These are phyloP conservation scores for Microthlaspi erraticum DNA, from an alignment of 345 rosid species.

Conservation along the genomic window DNA sequence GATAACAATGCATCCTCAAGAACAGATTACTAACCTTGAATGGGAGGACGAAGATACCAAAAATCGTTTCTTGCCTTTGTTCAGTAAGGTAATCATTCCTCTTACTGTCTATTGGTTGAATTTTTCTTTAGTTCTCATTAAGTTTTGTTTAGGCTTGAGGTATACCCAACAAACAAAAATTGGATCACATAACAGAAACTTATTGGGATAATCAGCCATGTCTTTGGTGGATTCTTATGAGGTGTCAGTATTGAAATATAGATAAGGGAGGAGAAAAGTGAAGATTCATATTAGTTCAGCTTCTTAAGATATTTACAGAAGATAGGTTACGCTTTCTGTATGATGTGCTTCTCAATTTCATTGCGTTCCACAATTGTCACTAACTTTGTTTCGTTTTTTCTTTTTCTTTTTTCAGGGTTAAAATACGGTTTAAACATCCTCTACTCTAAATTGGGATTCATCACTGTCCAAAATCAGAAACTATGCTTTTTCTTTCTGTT, in stretches of 20 bases:
- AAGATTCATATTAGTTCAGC: too few species aligned
- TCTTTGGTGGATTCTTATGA: too few species aligned
- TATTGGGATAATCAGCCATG: too few species aligned
- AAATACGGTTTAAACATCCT: too few species aligned
- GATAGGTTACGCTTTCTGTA: too few species aligned
- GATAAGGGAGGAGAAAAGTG: too few species aligned
- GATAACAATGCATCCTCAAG: background rate
- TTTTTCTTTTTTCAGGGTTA: too few species aligned
- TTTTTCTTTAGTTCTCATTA: background rate
- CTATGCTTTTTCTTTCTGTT: too few species aligned
- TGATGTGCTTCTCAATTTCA: background rate
- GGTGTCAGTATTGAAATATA: too few species aligned
- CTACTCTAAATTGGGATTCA: too few species aligned
- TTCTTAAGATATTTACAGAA: too few species aligned
- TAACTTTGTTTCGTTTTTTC: background rate
- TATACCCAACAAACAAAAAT: background rate
- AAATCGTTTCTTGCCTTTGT: background rate
- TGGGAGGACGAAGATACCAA: conserved; percentile 19
- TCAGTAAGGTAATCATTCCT: background rate
- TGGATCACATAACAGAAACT: background rate
- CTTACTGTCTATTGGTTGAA: background rate
- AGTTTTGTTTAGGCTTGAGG: background rate
- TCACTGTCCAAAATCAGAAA: too few species aligned
- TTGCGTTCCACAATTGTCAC: background rate
- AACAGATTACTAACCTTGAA: background rate